These are phyloP conservation scores for Malus hybrid DNA, from an alignment of 331 rosid genomes.

Conservation along the genomic window DNA sequence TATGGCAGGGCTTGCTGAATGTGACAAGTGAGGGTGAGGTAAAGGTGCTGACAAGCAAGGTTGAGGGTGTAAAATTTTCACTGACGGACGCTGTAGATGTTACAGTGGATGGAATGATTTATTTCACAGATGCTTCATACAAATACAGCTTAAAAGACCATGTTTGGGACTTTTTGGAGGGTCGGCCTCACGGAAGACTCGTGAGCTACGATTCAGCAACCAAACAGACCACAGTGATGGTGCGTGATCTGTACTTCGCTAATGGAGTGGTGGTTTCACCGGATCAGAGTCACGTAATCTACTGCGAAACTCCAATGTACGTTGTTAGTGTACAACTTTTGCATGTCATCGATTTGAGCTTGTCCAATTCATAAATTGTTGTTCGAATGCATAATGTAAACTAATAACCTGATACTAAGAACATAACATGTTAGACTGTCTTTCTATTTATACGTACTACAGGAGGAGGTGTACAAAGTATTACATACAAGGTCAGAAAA, in stretches of 20 bases:
- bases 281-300: conserved; percentile 41
- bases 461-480: conserved; percentile 59
- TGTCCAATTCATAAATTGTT: not conserved
- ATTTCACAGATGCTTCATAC: conserved; percentile 60
- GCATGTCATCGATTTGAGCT: not conserved
- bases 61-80: conserved; percentile 35
- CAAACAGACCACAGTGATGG: conserved; percentile 37
- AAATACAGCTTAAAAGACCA: conserved; percentile 15
- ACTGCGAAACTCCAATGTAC: conserved; percentile 50
- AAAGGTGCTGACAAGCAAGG: conserved; percentile 33
- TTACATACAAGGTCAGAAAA: conserved; percentile 35
- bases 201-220: conserved; percentile 48
- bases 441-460: not conserved
- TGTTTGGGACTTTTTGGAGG: conserved; percentile 35
- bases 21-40: conserved; percentile 14
- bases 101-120: conserved; percentile 52
- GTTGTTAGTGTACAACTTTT: not conserved
- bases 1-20: conserved; percentile 32
- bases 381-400: not conserved
- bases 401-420: not conserved
- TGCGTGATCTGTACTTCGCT: conserved; percentile 43
- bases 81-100: conserved; percentile 59
- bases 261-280: conserved; percentile 68
- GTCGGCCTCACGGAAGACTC: conserved; percentile 53
- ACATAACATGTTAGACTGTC: not conserved